These are phyloP conservation scores for Paramarasmius palmivorus DNA, from an alignment of 1,284 basidiomycete species.

Conservation along the genomic window DNA sequence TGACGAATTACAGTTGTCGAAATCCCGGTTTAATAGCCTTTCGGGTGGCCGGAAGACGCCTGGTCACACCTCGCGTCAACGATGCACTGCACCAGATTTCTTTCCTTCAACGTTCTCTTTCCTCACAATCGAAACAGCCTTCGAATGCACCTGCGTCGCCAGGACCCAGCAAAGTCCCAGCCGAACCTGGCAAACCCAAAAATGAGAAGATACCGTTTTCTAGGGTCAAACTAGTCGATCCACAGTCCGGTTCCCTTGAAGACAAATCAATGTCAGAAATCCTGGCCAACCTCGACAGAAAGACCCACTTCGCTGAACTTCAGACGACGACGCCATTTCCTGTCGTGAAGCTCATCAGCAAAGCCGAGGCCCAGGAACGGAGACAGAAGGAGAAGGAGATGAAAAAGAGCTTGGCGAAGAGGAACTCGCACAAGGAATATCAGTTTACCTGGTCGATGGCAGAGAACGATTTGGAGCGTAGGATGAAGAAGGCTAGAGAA, in stretches of 20 bases:
- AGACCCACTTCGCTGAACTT: slow-evolving; percentile 50
- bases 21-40: too few species aligned
- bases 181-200: not conserved
- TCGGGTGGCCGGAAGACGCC: too few species aligned
- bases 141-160: not conserved
- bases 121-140: too few species aligned
- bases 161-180: not conserved
- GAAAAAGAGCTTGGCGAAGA: slow-evolving; percentile 31
- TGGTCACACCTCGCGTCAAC: too few species aligned
- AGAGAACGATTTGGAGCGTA: slow-evolving; percentile 63
- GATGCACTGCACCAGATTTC: too few species aligned
- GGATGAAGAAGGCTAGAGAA: slow-evolving; percentile 58
- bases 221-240: slow-evolving; percentile 51
- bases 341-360: slow-evolving; percentile 53
- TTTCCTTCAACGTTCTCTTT: too few species aligned
- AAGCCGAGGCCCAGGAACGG: slow-evolving; percentile 32
- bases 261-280: slow-evolving; percentile 37
- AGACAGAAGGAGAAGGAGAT: slow-evolving; percentile 36
- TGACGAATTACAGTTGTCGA: too few species aligned
- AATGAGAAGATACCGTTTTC: slow-evolving; percentile 35
- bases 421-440: slow-evolving; percentile 62
- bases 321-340: slow-evolving; percentile 44
- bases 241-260: slow-evolving; percentile 42
- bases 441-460: slow-evolving; percentile 73
- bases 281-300: slow-evolving; percentile 39